Evolutionary conservation across 768 basidiomycete genomes (phyloP), one percentile per base, ranked within the genome.

Genomic region (Auriscalpium microsporum): DNA sequence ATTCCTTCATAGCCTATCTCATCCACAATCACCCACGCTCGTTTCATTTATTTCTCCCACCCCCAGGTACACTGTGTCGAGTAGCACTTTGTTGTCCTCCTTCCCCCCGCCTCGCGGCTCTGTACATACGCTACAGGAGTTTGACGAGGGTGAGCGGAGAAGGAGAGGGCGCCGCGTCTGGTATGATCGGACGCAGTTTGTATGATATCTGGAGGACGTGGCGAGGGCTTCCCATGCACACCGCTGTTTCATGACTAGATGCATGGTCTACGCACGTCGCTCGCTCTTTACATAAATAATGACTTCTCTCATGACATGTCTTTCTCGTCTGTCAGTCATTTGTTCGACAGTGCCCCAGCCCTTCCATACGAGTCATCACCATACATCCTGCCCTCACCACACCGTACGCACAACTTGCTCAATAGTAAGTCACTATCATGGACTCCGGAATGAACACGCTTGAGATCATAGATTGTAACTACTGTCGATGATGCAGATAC

Each of bases 101-200:
- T 71, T 69, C 79, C 78, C 75, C 64, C 82, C 82, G 82, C 79
- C 75, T 79, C 67, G 64, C 64, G 62, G 58, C 60, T 67, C 58
- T 60, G 62, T 34, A 13, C 60, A 49, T 58, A 58, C 51, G 57
- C 57, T 62, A 54, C 56, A 61, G 62, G 67, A 65, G 57, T 58
- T 58, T 65, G 65, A 58, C 53, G 78, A 77, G 81, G 84, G 84
- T 72, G 79, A 71, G 85, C 65, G 73, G 71, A 76, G 69, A 72
- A 72, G 74, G 80, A 87, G 86, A 88, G 86, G 85, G 86, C 85
- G 74, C 73, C 81, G 75, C 73, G 79, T 73, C 67, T 70, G 69
- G 63, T 63, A 55, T 44, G 58, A 59, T 55, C 56, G 59, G 57
- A 57, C 19, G 56, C 52, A 52, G 57, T 52, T 21, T 50, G 33